Base-by-base conservation (phyloP, 257 asterid genomes). In the Catharanthus roseus region DNA sequence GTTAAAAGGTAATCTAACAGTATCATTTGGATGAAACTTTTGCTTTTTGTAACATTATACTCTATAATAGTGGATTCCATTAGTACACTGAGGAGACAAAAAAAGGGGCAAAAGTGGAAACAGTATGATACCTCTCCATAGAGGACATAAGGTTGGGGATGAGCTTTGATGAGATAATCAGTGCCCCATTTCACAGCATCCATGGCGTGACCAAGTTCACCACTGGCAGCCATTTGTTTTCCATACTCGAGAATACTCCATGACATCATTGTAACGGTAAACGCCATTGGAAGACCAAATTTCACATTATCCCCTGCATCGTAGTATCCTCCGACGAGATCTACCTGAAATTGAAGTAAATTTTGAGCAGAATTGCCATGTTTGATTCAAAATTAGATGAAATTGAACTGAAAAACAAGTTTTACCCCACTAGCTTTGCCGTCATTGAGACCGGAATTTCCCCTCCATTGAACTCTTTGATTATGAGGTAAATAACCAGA, bases 221-320 rank as follows among this genome's bases (percentile, higher is more conserved):
- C 97, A 70, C 83, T 75, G 11, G 86, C 74, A 49, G 81, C 82
- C 95, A 93, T 82, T 82, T 93, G 99, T 4, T 38, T 74, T 13
- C 96, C 97, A 47, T 93, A 93, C 72, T 93, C 99, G 1, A 91
- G 80, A 10, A 91, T 78, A 81, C 99, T 91, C 99, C 99, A 91
- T 0, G 96, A 88, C 90, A 91, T 73, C 97, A 95, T 91, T 2
- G 99, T 95, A 0, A 95, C 39, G 50, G 99, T 95, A 84, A 89
- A 95, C 5, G 97, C 99, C 97, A 95, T 91, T 4, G 99, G 99
- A 10, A 95, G 79, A 4, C 99, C 99, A 67, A 95, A 91, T 71
- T 95, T 95, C 51, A 95, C 99, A 78, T 95, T 91, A 76, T 95
- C 99, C 60, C 99, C 99, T 36, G 99, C 99, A 73, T 95, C 99